phyloP scores from a whole-genome alignment of 352 stramenopile species.

The Pythium aristosporum region DNA sequence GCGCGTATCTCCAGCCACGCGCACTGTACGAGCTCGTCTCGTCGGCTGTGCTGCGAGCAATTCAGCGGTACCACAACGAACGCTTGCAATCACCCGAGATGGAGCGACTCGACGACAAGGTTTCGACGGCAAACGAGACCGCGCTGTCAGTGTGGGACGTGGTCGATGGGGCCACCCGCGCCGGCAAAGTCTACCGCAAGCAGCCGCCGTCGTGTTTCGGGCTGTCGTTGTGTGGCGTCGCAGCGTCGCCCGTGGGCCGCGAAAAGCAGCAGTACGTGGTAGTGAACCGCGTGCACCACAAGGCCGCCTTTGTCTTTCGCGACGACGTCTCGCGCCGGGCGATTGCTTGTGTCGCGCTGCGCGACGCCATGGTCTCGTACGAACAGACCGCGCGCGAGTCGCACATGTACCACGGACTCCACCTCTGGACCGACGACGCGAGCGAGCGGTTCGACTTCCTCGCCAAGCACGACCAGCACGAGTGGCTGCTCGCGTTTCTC shows the following conservation, averaged over 20 bases:
- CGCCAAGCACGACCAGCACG: constrained; percentile 6
- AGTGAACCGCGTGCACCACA: constrained; percentile 19
- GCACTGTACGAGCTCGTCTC: constrained; percentile 53
- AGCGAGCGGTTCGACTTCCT: constrained; percentile 24
- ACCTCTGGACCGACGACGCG: constrained; percentile 17
- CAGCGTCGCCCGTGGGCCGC: background rate
- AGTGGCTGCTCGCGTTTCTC: constrained; percentile 25
- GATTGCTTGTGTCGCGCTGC: background rate
- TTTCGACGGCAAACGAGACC: background rate
- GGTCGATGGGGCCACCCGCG: constrained; percentile 33
- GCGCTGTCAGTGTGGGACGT: constrained; percentile 39
- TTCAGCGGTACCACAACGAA: background rate
- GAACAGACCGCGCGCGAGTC: background rate
- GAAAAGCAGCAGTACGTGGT: constrained; percentile 24
- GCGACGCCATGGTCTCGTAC: constrained; percentile 21
- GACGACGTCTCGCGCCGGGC: constrained; percentile 17
- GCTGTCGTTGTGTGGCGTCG: constrained; percentile 9
- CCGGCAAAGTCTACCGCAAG: constrained; percentile 30
- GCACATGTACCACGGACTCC: constrained; percentile 26
- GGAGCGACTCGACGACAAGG: background rate
- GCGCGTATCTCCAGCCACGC: constrained; percentile 33
- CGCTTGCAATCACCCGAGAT: background rate
- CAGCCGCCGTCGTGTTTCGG: constrained; percentile 11
- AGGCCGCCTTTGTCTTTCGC: constrained; percentile 22
- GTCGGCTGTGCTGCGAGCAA: constrained; percentile 14